A percentile compares a stretch with the other conserved stretches of the same genome.
These are phyloP conservation scores for Musa troglodytarum DNA, from an alignment of 176 grass and related monocot genomes.

Conservation along the genomic window DNA sequence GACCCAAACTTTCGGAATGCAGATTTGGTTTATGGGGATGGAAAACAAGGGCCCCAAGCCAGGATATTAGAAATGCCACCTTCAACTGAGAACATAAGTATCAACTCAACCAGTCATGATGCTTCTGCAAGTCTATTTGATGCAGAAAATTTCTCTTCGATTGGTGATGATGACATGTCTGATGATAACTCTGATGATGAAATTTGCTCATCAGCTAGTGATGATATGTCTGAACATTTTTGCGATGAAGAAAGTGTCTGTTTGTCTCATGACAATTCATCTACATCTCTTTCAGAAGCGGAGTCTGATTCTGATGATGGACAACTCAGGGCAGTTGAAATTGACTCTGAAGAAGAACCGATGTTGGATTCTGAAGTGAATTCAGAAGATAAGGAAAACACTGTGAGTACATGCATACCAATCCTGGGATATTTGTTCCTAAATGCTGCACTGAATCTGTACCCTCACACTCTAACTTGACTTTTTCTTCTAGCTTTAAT, in stretches of 20 bases:
- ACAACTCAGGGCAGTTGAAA: conserved; percentile 9
- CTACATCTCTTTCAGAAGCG: conserved; percentile 1
- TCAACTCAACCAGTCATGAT: neutral
- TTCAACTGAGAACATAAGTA: conserved; percentile 11
- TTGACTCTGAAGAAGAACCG: conserved; percentile 21
- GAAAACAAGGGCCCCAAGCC: conserved; percentile 6
- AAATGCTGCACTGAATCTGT: neutral
- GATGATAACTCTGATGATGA: conserved; percentile 6
- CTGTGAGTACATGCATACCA: neutral
- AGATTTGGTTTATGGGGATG: conserved; percentile 37
- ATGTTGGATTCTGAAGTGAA: conserved; percentile 16
- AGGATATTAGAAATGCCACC: conserved; percentile 1
- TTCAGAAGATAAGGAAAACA: conserved; percentile 6
- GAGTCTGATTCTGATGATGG: conserved; percentile 30
- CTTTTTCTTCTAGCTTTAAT: no score
- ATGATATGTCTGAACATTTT: conserved; percentile 2
- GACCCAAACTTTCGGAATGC: conserved; percentile 42
- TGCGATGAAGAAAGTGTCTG: conserved; percentile 15
- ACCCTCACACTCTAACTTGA: neutral
- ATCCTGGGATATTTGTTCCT: neutral
- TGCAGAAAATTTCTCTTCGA: conserved; percentile 1
- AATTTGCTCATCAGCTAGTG: neutral
- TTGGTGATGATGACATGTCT: neutral
- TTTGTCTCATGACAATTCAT: neutral
- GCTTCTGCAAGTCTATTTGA: neutral